Base-by-base conservation (phyloP, 768 basidiomycete genomes). In the Tylopilus cervinicoccineus region DNA sequence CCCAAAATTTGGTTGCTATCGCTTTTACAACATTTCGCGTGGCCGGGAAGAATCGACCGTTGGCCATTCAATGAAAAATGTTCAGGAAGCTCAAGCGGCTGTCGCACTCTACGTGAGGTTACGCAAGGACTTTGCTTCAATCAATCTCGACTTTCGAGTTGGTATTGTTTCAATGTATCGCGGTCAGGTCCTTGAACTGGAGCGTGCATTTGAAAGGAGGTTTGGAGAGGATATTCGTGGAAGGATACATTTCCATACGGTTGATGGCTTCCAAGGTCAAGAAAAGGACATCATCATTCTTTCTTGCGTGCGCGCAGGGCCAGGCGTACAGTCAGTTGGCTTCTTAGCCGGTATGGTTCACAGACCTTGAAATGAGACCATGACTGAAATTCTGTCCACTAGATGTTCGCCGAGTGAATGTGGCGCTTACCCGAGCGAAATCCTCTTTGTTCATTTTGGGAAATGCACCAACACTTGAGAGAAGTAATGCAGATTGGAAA, bases 191-290 rank as follows among this genome's bases (percentile, higher is more conserved):
- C 50, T 67, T 11, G 89, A 90, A 61, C 70, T 99, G 43, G 80
- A 79, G 26, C 74, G 77, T 13, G 70, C 76, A 6, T 98, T 99
- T 58, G 71, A 75, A 38, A 68, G 74, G 46, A 76, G 77, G 13
- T 96, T 90, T 64, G 93, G 93, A 3, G 62, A 72, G 27, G 76
- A 81, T 20, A 80, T 96, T 19, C 58, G 85, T 1, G 75, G 76
- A 27, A 80, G 76, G 36, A 80, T 99, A 32, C 87, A 94, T 60
- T 97, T 99, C 72, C 88, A 96, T 63, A 98, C 96, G 0, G 95
- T 99, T 32, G 95, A 99, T 68, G 96, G 95, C 10, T 98, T 98
- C 62, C 96, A 99, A 45, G 96, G 96, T 40, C 96, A 99, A 71
- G 96, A 99, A 67, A 99, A 99, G 65, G 92, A 95, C 57, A 81